Evolutionary conservation across 768 basidiomycete species (phyloP).

Genomic region (Xerocomellus chrysenteron): DNA sequence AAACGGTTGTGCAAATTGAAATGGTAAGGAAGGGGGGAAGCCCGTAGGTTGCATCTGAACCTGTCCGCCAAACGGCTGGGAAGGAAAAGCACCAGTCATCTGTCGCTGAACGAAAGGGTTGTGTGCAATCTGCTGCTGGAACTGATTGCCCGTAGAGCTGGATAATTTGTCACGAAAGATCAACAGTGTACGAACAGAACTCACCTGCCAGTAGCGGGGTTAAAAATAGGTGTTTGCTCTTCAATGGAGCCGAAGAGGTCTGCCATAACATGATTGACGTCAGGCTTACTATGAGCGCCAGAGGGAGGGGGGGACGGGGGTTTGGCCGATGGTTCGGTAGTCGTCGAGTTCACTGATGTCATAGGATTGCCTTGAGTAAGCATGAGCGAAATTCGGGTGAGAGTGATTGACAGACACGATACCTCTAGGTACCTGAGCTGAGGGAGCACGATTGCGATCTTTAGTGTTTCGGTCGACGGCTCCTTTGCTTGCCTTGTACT

Average conservation of each 20-base stretch:
- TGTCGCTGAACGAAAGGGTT: constrained; percentile 79
- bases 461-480: constrained; percentile 46
- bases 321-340: constrained; percentile 21
- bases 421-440: constrained; percentile 19
- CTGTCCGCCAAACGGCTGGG: constrained; percentile 45
- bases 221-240: constrained; percentile 71
- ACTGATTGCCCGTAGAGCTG: constrained; percentile 50
- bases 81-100: constrained; percentile 44
- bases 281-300: constrained; percentile 31
- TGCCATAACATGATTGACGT: constrained; percentile 49
- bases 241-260: constrained; percentile 95
- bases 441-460: constrained; percentile 8
- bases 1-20: constrained; percentile 33
- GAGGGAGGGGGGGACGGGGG: constrained; percentile 25
- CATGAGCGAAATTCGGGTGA: not conserved
- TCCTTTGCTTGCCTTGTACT: constrained; percentile 83
- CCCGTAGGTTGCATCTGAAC: constrained; percentile 58
- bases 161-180: constrained; percentile 10
- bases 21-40: constrained; percentile 45
- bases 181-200: not conserved
- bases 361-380: constrained; percentile 14
- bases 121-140: constrained; percentile 56
- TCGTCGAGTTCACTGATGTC: constrained; percentile 19
- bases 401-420: not conserved
- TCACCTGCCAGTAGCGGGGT: constrained; percentile 57